phyloP scores from a whole-genome alignment of 2,329 filamentous ascomycete species.

The Botrytis sinoallii region DNA sequence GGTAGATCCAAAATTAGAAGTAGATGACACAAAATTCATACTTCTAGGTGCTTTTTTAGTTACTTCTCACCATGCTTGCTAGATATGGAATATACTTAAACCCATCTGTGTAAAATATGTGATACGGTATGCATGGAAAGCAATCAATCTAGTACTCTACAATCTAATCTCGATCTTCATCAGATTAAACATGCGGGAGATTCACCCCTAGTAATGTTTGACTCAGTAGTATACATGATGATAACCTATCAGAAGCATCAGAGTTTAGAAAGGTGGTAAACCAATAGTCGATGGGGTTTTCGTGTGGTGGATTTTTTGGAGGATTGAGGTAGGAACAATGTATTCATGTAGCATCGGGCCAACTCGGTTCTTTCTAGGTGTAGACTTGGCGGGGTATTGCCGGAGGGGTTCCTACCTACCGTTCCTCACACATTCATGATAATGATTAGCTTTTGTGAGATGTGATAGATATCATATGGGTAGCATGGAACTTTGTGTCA shows the following conservation, averaged over 20 bases:
- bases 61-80: not conserved
- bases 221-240: not conserved
- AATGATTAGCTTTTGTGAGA: not conserved
- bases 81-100: not conserved
- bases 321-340: not conserved
- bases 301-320: not conserved
- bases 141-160: not conserved
- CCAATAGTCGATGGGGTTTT: not conserved
- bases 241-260: not conserved
- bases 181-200: not conserved
- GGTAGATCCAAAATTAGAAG: no score
- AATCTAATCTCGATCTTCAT: slow-evolving; percentile 6
- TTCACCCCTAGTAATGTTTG: not conserved
- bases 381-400: not conserved
- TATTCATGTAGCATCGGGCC: slow-evolving; percentile 5
- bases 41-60: not conserved
- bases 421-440: not conserved
- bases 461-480: slow-evolving; percentile 4
- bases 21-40: not conserved
- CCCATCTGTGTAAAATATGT: not conserved
- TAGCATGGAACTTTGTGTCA: not conserved
- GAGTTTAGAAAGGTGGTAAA: not conserved
- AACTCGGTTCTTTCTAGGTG: not conserved
- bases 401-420: not conserved
- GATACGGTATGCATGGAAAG: not conserved